Evolutionary conservation across 495 filamentous ascomycete species (phyloP).

Genomic region (Tuber indicum): DNA sequence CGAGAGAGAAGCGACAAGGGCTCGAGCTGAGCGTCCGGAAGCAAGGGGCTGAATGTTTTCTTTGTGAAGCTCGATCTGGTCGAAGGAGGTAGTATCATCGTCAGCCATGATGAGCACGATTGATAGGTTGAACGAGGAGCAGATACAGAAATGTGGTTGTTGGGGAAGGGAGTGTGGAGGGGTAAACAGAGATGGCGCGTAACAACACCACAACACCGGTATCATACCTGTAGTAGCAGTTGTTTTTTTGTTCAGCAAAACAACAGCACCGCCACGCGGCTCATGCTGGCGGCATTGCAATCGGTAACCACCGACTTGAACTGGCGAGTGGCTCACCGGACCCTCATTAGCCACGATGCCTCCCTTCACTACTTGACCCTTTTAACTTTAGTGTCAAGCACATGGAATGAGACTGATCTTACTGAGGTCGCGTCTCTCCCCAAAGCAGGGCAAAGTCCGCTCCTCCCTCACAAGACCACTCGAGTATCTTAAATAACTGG

Average conservation of each 20-base stretch:
- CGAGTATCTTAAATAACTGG: too few species aligned
- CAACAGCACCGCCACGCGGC: background rate
- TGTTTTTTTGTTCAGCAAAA: background rate
- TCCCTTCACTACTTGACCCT: background rate
- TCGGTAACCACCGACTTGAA: background rate
- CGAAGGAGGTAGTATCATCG: slow-evolving; percentile 63
- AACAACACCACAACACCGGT: too few species aligned
- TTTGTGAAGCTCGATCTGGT: slow-evolving; percentile 92
- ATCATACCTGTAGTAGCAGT: background rate
- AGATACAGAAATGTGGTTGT: background rate
- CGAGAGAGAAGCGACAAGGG: slow-evolving; percentile 59
- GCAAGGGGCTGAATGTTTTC: slow-evolving; percentile 95
- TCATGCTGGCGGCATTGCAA: background rate
- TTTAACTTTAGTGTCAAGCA: background rate
- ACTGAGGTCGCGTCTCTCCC: background rate
- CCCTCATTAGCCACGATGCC: background rate
- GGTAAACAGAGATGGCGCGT: slow-evolving; percentile 5
- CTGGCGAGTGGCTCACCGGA: background rate
- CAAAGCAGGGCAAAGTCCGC: background rate
- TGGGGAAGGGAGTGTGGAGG: background rate
- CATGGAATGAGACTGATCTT: background rate
- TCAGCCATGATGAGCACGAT: slow-evolving; percentile 26
- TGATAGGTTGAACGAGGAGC: slow-evolving; percentile 5
- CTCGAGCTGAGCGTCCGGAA: slow-evolving; percentile 81
- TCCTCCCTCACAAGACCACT: background rate